Evolutionary conservation across 2,329 filamentous ascomycete genomes (phyloP).

Genomic region (Aspergillus piperis): DNA sequence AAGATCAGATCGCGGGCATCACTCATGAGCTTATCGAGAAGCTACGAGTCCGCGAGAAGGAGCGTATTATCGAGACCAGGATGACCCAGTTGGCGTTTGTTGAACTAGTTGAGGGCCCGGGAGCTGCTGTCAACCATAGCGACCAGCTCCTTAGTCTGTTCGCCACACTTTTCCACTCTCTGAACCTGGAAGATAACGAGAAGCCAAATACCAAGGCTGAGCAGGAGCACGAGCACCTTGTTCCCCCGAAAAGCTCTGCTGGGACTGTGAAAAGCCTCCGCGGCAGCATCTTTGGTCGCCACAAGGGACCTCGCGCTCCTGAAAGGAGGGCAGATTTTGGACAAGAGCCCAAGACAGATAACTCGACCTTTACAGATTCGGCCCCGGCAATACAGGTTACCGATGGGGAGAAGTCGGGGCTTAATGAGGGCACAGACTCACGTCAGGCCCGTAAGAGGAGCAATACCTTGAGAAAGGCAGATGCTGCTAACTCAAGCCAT

Average conservation of each 20-base stretch:
- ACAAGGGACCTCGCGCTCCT: conserved; percentile 50
- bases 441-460: conserved; percentile 37
- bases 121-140: conserved; percentile 83
- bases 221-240: conserved; percentile 45
- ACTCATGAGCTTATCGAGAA: conserved; percentile 66
- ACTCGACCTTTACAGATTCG: conserved; percentile 39
- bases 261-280: conserved; percentile 70
- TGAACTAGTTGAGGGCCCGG: conserved; percentile 79
- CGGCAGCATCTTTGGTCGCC: conserved; percentile 76
- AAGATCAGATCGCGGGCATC: conserved; percentile 20
- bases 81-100: conserved; percentile 88
- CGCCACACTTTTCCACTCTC: conserved; percentile 72
- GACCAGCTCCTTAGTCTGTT: conserved; percentile 83
- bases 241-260: conserved; percentile 67
- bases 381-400: conserved; percentile 78
- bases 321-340: conserved; percentile 48
- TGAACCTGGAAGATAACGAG: conserved; percentile 43
- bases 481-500: conserved; percentile 26
- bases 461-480: conserved; percentile 32
- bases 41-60: conserved; percentile 82
- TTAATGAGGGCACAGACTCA: conserved; percentile 38
- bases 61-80: conserved; percentile 86
- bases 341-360: conserved; percentile 24
- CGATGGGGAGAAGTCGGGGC: conserved; percentile 53
- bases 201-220: conserved; percentile 18